Evolutionary conservation across 1,284 basidiomycete genomes (phyloP), one percentile per base, ranked within the genome.

Genomic region (Marasmius fiardii): DNA sequence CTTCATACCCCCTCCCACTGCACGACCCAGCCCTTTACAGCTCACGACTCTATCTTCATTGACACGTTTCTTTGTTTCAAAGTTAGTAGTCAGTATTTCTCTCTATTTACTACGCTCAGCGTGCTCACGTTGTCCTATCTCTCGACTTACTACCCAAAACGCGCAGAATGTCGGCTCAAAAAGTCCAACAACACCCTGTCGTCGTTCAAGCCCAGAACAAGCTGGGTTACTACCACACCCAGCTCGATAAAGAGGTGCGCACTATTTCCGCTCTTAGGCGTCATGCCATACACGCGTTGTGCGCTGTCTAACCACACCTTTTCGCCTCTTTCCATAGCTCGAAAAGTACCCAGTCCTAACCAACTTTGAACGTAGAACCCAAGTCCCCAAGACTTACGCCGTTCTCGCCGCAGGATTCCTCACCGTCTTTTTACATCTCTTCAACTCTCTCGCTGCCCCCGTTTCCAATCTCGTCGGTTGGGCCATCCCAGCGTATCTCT

Each of bases 211-310:
- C 83, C 26, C 82, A 86, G 72, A 83, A 82, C 72, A 88, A 88
- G 76, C 88, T 84, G 57, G 77, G 79, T 64, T 82, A 86, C 73
- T 91, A 94, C 70, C 73, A 92, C 65, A 76, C 67, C 73, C 86
- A 93, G 80, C 90, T 97, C 71, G 95, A 98, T 79, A 95, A 94
- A 74, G 94, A 96, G 88, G 94, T 94, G 55, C 37, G 45, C 28
- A 21, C 51, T 23, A 39, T 10, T 54, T 57, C 51, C 49, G n/a
- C n/a, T n/a, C n/a, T n/a, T 54, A 21, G 28, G 26, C 55, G n/a
- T 35, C 41, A 31, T 16, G 59, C 61, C 58, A 54, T 61, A 61
- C 67, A 60, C 44, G 26, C 53, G 49, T 44, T 52, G 56, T 53
- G 48, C 51, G n/a, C n/a, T n/a, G n/a, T n/a, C n/a, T n/a, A n/a